phyloP scores from a whole-genome alignment of 2,329 filamentous ascomycete species.

The Aspergillus tanneri region DNA sequence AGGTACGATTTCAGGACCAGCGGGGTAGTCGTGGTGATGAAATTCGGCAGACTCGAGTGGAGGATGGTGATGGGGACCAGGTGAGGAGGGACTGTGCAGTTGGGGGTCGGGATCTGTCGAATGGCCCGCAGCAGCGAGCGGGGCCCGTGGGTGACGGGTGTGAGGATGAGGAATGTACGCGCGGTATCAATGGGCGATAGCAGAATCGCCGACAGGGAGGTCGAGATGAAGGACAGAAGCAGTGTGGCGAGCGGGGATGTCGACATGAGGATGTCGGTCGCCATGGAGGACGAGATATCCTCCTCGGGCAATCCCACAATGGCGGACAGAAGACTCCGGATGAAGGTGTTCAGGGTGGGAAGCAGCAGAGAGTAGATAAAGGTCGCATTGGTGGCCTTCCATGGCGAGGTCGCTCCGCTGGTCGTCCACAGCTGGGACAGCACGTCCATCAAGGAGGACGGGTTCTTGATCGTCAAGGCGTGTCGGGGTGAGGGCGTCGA shows the following conservation, averaged over 20 bases:
- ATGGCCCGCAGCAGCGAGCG: conserved; percentile 77
- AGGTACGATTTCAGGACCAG: conserved; percentile 83
- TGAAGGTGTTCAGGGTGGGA: conserved; percentile 87
- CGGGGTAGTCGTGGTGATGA: conserved; percentile 79
- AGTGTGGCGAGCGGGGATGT: conserved; percentile 80
- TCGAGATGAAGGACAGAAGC: conserved; percentile 66
- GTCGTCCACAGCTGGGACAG: conserved; percentile 85
- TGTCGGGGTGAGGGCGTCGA: conserved; percentile 49
- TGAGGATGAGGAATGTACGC: conserved; percentile 81
- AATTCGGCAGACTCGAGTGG: conserved; percentile 77
- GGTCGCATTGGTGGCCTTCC: conserved; percentile 89
- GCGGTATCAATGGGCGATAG: conserved; percentile 87
- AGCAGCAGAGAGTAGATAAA: conserved; percentile 88
- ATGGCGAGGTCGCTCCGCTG: conserved; percentile 86
- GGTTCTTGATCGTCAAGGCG: conserved; percentile 68
- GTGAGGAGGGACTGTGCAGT: conserved; percentile 66
- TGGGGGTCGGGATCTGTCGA: conserved; percentile 69
- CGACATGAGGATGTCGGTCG: conserved; percentile 71
- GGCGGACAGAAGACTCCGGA: conserved; percentile 83
- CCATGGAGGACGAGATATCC: conserved; percentile 54
- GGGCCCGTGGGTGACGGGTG: conserved; percentile 70
- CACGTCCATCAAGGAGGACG: conserved; percentile 81
- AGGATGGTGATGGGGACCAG: conserved; percentile 82
- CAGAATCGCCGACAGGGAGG: conserved; percentile 70
- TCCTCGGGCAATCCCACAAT: conserved; percentile 87